A percentile compares a stretch with the other conserved stretches of the same genome.
phyloP scores from a whole-genome alignment of 2,329 filamentous ascomycete species.

The Alternaria metachromatica region DNA sequence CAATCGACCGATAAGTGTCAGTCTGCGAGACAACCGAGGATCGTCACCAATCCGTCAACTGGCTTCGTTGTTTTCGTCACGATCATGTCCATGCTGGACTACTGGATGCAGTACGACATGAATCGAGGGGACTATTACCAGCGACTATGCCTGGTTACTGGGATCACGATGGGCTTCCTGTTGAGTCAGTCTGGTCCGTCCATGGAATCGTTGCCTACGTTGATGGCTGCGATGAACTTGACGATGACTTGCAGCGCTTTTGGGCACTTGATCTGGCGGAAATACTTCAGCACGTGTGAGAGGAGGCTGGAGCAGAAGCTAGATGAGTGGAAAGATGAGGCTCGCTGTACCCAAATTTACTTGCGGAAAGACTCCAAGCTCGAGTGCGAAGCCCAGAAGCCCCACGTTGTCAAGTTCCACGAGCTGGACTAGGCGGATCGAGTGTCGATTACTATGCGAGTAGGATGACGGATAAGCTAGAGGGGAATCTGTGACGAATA shows the following conservation, averaged over 20 bases:
- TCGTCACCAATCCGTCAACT: background rate
- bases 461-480: background rate
- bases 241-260: background rate
- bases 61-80: background rate
- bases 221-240: background rate
- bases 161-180: background rate
- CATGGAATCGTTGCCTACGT: background rate
- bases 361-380: background rate
- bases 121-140: background rate
- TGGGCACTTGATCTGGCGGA: background rate
- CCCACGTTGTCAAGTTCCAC: background rate
- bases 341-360: background rate
- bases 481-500: background rate
- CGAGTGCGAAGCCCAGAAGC: background rate
- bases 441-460: too few species aligned
- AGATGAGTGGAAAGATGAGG: background rate
- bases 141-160: background rate
- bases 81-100: background rate
- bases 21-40: background rate
- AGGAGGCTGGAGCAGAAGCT: background rate
- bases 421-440: background rate
- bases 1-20: background rate
- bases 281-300: background rate
- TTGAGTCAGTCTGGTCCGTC: background rate
- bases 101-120: background rate